A percentile compares a stretch with the other conserved stretches of the same genome.
Evolutionary conservation across 192 early-diverging fungal species (phyloP).

Genomic region (Chytriomyces sp.): DNA sequence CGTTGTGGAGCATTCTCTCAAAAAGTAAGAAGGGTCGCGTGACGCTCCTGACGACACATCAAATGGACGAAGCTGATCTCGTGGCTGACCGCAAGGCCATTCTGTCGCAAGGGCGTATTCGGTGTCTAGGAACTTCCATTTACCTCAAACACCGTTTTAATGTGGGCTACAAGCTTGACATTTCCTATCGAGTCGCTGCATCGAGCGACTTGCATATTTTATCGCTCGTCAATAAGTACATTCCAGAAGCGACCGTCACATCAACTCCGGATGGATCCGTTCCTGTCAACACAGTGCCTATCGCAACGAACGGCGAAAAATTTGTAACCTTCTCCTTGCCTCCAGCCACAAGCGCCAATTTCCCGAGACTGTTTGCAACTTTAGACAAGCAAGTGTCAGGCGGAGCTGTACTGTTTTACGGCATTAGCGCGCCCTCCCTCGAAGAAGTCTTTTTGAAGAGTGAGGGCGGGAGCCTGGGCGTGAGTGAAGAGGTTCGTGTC

Average conservation of each 20-base stretch:
- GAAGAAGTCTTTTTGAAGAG: conserved; percentile 66
- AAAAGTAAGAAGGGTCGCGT: conserved; percentile 58
- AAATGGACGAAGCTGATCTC: conserved; percentile 60
- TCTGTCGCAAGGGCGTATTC: conserved; percentile 64
- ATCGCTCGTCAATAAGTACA: conserved; percentile 37
- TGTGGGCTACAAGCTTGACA: conserved; percentile 59
- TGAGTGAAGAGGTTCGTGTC: conserved; percentile 19
- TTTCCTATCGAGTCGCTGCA: not conserved
- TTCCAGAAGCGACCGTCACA: conserved; percentile 27
- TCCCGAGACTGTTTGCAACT: conserved; percentile 54
- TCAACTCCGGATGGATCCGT: conserved; percentile 32
- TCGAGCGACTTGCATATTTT: conserved; percentile 43
- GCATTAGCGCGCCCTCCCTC: conserved; percentile 60
- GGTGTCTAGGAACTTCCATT: conserved; percentile 64
- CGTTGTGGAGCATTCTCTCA: conserved; percentile 61
- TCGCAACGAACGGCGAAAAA: conserved; percentile 46
- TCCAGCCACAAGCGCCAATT: conserved; percentile 32
- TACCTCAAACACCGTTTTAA: conserved; percentile 71
- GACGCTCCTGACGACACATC: conserved; percentile 40
- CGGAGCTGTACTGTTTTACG: conserved; percentile 48
- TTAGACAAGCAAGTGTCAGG: conserved; percentile 46
- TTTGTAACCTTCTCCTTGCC: conserved; percentile 48
- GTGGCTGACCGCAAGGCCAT: conserved; percentile 65
- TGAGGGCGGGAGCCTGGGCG: conserved; percentile 37
- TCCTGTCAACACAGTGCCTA: conserved; percentile 48